phyloP scores from a whole-genome alignment of 257 asterid genomes.

The Avicennia marina region DNA sequence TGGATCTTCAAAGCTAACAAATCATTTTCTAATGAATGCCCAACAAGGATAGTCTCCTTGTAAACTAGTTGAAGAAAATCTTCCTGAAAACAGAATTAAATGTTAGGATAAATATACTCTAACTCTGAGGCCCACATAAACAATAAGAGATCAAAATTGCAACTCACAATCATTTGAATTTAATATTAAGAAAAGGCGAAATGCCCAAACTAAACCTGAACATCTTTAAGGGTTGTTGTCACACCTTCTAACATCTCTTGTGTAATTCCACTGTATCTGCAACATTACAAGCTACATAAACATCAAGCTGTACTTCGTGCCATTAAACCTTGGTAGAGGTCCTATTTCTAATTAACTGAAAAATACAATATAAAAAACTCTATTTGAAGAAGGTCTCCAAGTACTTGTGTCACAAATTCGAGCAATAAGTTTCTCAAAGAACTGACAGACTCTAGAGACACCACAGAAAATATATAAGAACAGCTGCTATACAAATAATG shows the following conservation, averaged over 20 bases:
- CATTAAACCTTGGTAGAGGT: not conserved
- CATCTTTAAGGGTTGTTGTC: constrained; percentile 76
- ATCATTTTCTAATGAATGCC: constrained; percentile 96
- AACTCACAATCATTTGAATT: not conserved
- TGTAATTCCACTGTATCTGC: constrained; percentile 97
- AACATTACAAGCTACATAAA: constrained; percentile 21
- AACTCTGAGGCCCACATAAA: not conserved
- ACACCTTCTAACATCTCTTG: constrained; percentile 69
- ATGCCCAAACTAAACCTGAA: constrained; percentile 57
- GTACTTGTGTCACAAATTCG: too few relatives aligned
- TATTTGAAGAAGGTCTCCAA: too few relatives aligned
- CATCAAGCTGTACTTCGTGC: not conserved
- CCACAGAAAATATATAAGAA: too few relatives aligned
- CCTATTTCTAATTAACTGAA: too few relatives aligned
- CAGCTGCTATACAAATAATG: too few relatives aligned
- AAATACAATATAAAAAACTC: too few relatives aligned
- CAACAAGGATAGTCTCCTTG: constrained; percentile 89
- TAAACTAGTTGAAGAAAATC: constrained; percentile 65
- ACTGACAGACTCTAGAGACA: too few relatives aligned
- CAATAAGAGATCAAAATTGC: not conserved
- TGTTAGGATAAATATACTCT: constrained; percentile 10
- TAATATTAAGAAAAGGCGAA: constrained; percentile 2
- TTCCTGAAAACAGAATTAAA: constrained; percentile 50
- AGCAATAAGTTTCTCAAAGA: too few relatives aligned
- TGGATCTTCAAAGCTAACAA: constrained; percentile 69